phyloP scores from a whole-genome alignment of 352 stramenopile genomes.

The Globisporangium megalacanthum region DNA sequence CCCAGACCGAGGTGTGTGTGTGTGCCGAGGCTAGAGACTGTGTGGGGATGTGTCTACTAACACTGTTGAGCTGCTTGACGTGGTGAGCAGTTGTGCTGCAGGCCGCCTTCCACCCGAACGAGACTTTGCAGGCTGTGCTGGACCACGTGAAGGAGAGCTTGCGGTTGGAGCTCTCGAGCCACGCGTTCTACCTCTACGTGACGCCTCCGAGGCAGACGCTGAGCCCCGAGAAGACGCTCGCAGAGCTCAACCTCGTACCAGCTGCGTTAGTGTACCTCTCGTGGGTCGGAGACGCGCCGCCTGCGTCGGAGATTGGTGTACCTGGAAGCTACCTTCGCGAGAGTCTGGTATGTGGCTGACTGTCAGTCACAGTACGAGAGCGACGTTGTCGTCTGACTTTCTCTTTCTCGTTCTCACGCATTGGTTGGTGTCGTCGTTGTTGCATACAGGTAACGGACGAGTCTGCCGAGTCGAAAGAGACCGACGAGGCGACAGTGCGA shows the following conservation, averaged over 20 bases:
- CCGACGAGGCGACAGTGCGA: slow-evolving; percentile 15
- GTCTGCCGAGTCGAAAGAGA: slow-evolving; percentile 37
- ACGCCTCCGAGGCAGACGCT: slow-evolving; percentile 73
- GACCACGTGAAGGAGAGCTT: slow-evolving; percentile 56
- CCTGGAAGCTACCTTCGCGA: slow-evolving; percentile 53
- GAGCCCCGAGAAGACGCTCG: slow-evolving; percentile 42
- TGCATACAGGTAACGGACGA: slow-evolving; percentile 22
- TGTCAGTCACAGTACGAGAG: background rate
- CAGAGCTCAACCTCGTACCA: slow-evolving; percentile 68
- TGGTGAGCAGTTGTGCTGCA: slow-evolving; percentile 55
- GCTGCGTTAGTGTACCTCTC: slow-evolving; percentile 73
- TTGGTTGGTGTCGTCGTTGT: background rate
- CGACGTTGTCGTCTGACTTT: background rate
- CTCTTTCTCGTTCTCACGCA: background rate
- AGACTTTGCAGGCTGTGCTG: slow-evolving; percentile 70
- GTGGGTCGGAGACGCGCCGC: slow-evolving; percentile 33
- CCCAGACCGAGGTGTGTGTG: slow-evolving; percentile 57
- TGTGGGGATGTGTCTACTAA: background rate
- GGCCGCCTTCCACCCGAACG: slow-evolving; percentile 77
- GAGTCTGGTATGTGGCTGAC: slow-evolving; percentile 34
- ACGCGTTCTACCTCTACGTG: slow-evolving; percentile 73
- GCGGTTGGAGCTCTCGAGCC: slow-evolving; percentile 12
- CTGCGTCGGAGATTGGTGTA: slow-evolving; percentile 9
- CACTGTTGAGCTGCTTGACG: background rate
- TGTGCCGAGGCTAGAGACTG: too few species aligned